Percentiles rank a stretch among this genome's conserved stretches.
These are phyloP conservation scores for Populus ilicifolia DNA, from an alignment of 345 rosid genomes.

Conservation along the genomic window DNA sequence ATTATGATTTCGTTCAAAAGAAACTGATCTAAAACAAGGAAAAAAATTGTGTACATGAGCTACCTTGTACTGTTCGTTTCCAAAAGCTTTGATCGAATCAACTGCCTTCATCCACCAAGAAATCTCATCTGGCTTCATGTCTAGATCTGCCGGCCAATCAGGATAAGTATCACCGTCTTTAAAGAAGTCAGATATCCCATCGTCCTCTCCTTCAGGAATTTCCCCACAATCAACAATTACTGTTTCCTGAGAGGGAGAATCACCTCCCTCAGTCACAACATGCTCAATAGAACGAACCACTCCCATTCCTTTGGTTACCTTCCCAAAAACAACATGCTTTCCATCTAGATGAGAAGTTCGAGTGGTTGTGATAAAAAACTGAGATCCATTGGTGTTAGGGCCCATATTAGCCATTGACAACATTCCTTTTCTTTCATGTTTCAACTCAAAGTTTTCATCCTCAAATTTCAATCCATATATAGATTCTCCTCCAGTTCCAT, in stretches of 20 bases:
- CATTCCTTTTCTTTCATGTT: slow-evolving; percentile 26
- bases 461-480: slow-evolving; percentile 23
- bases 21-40: neutral
- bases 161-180: slow-evolving; percentile 24
- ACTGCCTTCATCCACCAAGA: slow-evolving; percentile 87
- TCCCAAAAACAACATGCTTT: slow-evolving; percentile 27
- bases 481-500: slow-evolving; percentile 28
- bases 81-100: slow-evolving; percentile 57
- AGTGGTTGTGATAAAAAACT: slow-evolving; percentile 25
- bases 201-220: slow-evolving; percentile 21
- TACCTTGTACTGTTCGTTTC: slow-evolving; percentile 75
- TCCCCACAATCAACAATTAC: slow-evolving; percentile 21
- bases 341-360: slow-evolving; percentile 27
- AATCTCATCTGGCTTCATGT: slow-evolving; percentile 39
- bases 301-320: slow-evolving; percentile 24
- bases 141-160: slow-evolving; percentile 22
- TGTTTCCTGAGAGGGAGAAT: slow-evolving; percentile 13
- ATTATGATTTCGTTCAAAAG: neutral
- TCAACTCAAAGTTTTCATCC: slow-evolving; percentile 25
- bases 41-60: neutral
- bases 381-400: slow-evolving; percentile 22
- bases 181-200: slow-evolving; percentile 23
- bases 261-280: slow-evolving; percentile 12
- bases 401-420: slow-evolving; percentile 25
- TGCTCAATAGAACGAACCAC: slow-evolving; percentile 21